phyloP scores from a whole-genome alignment of 495 filamentous ascomycete species.

The Penicillium pancosmium region DNA sequence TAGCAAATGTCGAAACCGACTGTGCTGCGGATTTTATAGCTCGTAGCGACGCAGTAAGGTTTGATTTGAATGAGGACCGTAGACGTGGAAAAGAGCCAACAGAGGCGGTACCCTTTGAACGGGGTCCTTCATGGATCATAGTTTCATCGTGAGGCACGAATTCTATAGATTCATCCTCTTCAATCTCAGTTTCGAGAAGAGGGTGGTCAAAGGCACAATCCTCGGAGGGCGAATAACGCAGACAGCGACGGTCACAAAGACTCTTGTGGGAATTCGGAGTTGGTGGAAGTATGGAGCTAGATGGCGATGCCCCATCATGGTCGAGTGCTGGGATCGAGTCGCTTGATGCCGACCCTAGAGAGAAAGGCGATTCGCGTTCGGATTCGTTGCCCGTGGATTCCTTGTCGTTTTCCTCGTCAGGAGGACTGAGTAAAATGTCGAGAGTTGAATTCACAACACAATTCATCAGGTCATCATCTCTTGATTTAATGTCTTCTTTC shows the following conservation, averaged over 20 bases:
- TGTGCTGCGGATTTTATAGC: slow-evolving; percentile 84
- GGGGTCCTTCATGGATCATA: slow-evolving; percentile 14
- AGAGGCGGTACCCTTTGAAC: slow-evolving; percentile 27
- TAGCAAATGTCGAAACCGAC: slow-evolving; percentile 75
- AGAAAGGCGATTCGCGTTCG: slow-evolving; percentile 43
- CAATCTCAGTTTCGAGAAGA: slow-evolving; percentile 45
- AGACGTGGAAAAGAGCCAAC: slow-evolving; percentile 42
- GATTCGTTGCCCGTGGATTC: slow-evolving; percentile 38
- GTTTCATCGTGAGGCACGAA: slow-evolving; percentile 23
- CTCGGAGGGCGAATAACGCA: slow-evolving; percentile 49
- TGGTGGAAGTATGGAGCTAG: slow-evolving; percentile 38
- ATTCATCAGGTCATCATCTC: slow-evolving; percentile 35
- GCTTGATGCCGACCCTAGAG: slow-evolving; percentile 56
- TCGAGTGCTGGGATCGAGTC: slow-evolving; percentile 67
- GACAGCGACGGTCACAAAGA: slow-evolving; percentile 42
- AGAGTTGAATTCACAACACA: slow-evolving; percentile 37
- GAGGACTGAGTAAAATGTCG: slow-evolving; percentile 51
- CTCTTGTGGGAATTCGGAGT: slow-evolving; percentile 43
- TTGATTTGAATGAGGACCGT: slow-evolving; percentile 78
- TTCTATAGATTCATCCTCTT: slow-evolving; percentile 33
- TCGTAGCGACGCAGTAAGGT: slow-evolving; percentile 87
- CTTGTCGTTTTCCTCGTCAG: slow-evolving; percentile 44
- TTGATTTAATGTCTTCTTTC: slow-evolving; percentile 40
- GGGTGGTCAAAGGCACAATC: slow-evolving; percentile 61
- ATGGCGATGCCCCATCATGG: slow-evolving; percentile 53